Evolutionary conservation across 441 rosid genomes (phyloP).

Genomic region (Pelargonium myrrhifolium): DNA sequence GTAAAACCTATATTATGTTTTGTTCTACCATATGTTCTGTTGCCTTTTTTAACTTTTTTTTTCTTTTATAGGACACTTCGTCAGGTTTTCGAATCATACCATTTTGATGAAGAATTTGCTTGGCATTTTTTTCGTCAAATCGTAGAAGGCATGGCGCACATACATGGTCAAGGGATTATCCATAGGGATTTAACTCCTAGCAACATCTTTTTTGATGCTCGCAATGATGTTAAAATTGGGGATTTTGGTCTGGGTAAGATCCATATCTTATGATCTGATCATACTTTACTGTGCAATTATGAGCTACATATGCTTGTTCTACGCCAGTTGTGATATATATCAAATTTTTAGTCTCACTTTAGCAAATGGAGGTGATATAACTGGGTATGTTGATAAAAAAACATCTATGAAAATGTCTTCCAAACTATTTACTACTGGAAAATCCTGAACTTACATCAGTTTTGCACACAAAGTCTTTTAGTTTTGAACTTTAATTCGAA

Average conservation of each 20-base stretch:
- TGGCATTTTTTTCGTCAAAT: slow-evolving; percentile 93
- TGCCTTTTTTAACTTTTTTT: slow-evolving; percentile 1
- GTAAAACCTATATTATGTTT: not conserved
- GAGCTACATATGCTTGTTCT: not conserved
- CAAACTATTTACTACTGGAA: not conserved
- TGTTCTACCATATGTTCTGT: not conserved
- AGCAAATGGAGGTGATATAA: not conserved
- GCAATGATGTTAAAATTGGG: slow-evolving; percentile 90
- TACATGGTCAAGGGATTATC: slow-evolving; percentile 96
- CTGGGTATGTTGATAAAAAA: not conserved
- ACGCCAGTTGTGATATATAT: not conserved
- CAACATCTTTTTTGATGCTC: slow-evolving; percentile 94
- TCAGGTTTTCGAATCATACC: slow-evolving; percentile 82
- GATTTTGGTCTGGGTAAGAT: slow-evolving; percentile 96
- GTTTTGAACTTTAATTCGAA: not conserved
- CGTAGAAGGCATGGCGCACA: slow-evolving; percentile 93
- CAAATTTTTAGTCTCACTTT: not conserved
- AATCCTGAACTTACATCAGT: not conserved
- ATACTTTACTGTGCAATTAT: not conserved
- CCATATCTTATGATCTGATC: slow-evolving; percentile 15
- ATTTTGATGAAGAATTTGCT: slow-evolving; percentile 70
- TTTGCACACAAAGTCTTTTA: not conserved
- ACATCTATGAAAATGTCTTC: not conserved
- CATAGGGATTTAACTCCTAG: slow-evolving; percentile 97
- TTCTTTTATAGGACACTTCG: slow-evolving; percentile 66